Evolutionary conservation across 2,329 filamentous ascomycete genomes (phyloP).

Genomic region (Thelonectria olida): DNA sequence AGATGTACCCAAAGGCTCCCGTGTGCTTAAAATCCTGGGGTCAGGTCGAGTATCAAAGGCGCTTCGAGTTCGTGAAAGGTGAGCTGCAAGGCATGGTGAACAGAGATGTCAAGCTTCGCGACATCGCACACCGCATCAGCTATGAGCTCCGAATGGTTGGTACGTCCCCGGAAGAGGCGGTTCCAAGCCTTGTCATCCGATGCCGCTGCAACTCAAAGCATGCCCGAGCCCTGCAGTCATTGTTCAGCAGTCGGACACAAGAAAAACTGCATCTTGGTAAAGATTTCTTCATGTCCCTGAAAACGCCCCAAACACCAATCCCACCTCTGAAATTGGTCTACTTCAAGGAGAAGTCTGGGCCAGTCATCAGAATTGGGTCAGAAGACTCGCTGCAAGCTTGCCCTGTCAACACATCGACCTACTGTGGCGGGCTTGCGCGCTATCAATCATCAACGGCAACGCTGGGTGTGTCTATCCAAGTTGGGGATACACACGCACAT

Average conservation of each 20-base stretch:
- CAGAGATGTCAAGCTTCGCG: not conserved
- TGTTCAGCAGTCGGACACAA: not conserved
- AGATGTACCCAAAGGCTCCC: not conserved
- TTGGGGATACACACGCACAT: not conserved
- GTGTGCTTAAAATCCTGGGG: not conserved
- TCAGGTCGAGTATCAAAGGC: not conserved
- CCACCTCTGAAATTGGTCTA: slow-evolving; percentile 2
- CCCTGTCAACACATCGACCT: not conserved
- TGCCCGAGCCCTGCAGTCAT: not conserved
- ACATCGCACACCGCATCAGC: not conserved
- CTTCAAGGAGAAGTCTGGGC: not conserved
- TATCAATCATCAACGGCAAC: not conserved
- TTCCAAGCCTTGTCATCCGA: not conserved
- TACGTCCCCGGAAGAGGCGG: not conserved
- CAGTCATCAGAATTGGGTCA: not conserved
- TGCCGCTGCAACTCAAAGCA: not conserved
- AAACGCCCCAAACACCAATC: not conserved
- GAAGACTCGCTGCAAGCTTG: not conserved
- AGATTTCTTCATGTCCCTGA: not conserved
- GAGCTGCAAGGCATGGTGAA: not conserved
- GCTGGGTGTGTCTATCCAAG: not conserved
- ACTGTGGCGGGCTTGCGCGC: not conserved
- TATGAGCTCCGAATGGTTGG: not conserved
- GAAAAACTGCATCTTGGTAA: not conserved
- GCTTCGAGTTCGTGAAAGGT: not conserved